A percentile compares a stretch with the other conserved stretches of the same genome.
Evolutionary conservation across 2,329 filamentous ascomycete genomes (phyloP).

Genomic region (Colletotrichum nymphaeae): DNA sequence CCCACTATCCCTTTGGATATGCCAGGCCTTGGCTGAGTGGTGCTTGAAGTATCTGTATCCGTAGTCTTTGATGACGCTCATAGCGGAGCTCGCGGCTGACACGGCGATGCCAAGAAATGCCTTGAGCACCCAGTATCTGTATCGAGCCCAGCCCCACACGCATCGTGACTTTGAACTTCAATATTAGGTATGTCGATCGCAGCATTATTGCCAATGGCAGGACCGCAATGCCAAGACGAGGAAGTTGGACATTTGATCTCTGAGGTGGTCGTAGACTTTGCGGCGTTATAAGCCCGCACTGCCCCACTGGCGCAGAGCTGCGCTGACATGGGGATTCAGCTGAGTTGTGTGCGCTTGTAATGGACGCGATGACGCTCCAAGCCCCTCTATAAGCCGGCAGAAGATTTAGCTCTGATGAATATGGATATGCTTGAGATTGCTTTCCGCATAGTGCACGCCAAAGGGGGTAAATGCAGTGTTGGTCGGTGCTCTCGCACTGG

Average conservation of each 20-base stretch:
- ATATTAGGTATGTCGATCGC: not conserved
- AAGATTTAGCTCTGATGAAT: not conserved
- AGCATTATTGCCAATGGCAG: not conserved
- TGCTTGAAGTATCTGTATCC: not conserved
- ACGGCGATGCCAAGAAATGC: not conserved
- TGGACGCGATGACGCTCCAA: not conserved
- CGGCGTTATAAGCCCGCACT: not conserved
- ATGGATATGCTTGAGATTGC: not conserved
- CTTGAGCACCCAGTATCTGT: not conserved
- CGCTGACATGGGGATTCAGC: not conserved
- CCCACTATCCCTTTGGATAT: not conserved
- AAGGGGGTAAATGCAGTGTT: not conserved
- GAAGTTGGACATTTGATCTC: not conserved
- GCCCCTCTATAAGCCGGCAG: not conserved
- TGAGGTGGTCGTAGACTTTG: not conserved
- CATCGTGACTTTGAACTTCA: not conserved
- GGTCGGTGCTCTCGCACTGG: not conserved
- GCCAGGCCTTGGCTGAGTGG: not conserved
- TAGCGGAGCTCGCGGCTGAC: not conserved
- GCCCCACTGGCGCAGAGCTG: constrained; percentile 10
- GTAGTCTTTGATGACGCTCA: not conserved
- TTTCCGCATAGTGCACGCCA: not conserved
- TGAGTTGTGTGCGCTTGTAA: not conserved
- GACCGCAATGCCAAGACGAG: not conserved
- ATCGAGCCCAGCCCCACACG: not conserved